Conservation (phyloP, 441 rosid species). For the Populus hybrid region DNA sequence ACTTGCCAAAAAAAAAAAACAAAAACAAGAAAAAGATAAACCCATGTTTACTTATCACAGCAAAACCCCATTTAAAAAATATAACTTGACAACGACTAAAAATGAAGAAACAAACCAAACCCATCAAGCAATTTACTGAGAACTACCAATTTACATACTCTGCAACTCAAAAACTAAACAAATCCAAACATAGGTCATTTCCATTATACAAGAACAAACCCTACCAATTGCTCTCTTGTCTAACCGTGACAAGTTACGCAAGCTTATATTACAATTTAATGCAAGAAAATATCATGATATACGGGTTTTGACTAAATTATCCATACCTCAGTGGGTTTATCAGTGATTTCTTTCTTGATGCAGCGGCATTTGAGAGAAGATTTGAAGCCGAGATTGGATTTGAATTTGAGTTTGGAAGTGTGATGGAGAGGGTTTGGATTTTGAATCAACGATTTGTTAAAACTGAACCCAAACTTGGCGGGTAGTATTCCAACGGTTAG, state of each 20-base stretch:
- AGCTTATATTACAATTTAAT: background rate
- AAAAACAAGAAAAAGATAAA: background rate
- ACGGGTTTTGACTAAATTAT: background rate
- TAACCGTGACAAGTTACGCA: background rate
- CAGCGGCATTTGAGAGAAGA: conserved; percentile 32
- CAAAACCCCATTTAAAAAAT: background rate
- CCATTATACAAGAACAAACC: background rate
- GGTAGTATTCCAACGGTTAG: background rate
- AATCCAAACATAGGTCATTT: background rate
- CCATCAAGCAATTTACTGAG: background rate
- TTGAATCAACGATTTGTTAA: background rate
- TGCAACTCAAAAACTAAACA: background rate
- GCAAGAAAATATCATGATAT: background rate
- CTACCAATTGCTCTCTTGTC: background rate
- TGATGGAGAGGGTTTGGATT: background rate
- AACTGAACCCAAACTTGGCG: conserved; percentile 5
- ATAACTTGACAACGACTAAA: background rate
- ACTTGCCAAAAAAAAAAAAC: too few relatives aligned
- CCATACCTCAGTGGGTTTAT: conserved; percentile 31
- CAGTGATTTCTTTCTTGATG: conserved; percentile 26
- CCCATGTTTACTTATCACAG: background rate
- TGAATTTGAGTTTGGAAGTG: background rate
- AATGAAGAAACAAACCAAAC: conserved; percentile 7
- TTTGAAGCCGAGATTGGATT: conserved; percentile 20
- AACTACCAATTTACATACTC: background rate